A percentile compares a stretch with the other conserved stretches of the same genome.
phyloP scores from a whole-genome alignment of 2,329 filamentous ascomycete genomes.

The Ophiostoma fasciatum region DNA sequence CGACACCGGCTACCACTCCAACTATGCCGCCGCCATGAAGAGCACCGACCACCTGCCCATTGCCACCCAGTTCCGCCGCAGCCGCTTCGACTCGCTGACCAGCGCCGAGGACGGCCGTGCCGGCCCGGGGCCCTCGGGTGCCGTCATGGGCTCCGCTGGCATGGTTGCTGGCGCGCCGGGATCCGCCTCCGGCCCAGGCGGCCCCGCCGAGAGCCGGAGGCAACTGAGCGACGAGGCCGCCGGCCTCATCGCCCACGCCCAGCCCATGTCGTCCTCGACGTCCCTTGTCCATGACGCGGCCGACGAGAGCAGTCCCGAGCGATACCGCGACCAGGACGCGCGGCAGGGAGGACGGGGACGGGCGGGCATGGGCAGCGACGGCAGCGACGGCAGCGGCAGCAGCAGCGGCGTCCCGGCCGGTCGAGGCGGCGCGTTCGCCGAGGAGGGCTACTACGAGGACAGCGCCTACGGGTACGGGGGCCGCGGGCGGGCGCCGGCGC shows the following conservation, averaged over 20 bases:
- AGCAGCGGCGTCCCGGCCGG: not conserved
- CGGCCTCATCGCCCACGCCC: conserved; percentile 21
- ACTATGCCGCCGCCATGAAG: conserved; percentile 13
- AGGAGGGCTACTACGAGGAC: conserved; percentile 3
- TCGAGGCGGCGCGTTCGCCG: not conserved
- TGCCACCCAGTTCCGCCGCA: conserved; percentile 22
- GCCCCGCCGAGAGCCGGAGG: conserved; percentile 2
- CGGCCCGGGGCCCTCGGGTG: not conserved
- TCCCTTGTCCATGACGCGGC: conserved; percentile 1
- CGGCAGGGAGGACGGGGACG: too few relatives aligned
- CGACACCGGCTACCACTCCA: conserved; percentile 10
- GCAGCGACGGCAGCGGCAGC: too few relatives aligned
- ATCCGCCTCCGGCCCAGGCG: not conserved
- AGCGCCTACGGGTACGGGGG: not conserved
- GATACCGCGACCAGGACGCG: conserved; percentile 4
- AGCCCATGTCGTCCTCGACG: conserved; percentile 16
- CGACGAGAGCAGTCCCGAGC: conserved; percentile 6
- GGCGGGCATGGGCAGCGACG: not conserved
- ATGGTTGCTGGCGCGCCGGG: not conserved
- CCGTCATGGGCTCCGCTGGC: not conserved
- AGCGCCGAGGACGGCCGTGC: not conserved
- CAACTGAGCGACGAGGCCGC: conserved; percentile 16
- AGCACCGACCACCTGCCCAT: conserved; percentile 26
- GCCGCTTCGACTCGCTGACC: conserved; percentile 13
- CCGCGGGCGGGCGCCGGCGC: not conserved